Base-by-base conservation (phyloP, 1,284 basidiomycete species). In the Ceraceosorus bombacis region DNA sequence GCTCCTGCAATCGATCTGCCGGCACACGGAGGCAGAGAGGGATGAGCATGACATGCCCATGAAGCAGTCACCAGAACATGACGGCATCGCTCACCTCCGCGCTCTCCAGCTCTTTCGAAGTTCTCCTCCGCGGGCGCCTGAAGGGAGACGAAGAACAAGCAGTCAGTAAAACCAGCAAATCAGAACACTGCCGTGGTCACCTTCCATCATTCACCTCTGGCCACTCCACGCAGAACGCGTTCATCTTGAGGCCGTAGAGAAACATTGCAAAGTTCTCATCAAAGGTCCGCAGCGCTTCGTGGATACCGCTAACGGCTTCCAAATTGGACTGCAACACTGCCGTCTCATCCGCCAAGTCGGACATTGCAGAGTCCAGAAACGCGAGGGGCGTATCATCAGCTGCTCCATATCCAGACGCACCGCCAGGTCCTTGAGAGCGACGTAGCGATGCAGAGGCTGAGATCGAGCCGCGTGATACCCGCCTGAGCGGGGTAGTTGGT, bases 231-330 rank as follows among this genome's bases (percentile, higher is more conserved):
- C 90, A 92, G 65, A 93, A 84, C 0, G 90, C 87, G 73, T 94
- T 93, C 89, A 95, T 94, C 76, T 90, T 88, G 83, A 95, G 85
- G 8, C 87, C 86, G 77, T 92, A 93, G 15, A 95, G 79, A 82
- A 87, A 93, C 76, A 88, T 90, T 8, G 90, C 87, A 74, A 96
- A 96, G 48, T 86, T 86, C 77, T 96, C 92, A 76, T 95, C 94
- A 81, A 96, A 95, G 9, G 84, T 85, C 5, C 84, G 83, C 53
- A 96, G 82, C 15, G 88, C 86, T 54, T 86, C 81, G 74, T 88
- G 85, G 59, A 95, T 83, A 27, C 81, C 80, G 59, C 83, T 83
- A 68, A 95, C 81, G 27, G 83, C 84, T 63, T 87, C 84, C 1
- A 90, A 79, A 77, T 92, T 92, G 15, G 83, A 79, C 54, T 88